Conservation (phyloP, 352 stramenopile species). For the Phytophthora boehmeriae region DNA sequence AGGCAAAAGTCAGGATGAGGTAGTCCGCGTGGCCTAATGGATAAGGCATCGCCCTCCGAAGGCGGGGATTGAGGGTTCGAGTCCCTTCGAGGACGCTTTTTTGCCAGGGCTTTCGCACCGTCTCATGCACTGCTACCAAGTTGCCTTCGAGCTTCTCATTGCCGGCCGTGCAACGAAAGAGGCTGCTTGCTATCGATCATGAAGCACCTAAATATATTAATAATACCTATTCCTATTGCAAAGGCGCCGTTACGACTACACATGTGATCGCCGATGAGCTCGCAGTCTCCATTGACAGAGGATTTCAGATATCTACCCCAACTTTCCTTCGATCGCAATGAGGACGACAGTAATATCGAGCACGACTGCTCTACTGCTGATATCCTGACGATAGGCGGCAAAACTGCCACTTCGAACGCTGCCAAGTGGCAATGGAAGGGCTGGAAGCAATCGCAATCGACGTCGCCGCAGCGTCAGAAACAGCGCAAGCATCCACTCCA, state of each 20-base stretch:
- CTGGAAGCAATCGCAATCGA: slow-evolving; percentile 20
- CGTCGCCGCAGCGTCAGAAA: slow-evolving; percentile 16
- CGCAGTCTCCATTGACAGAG: slow-evolving; percentile 9
- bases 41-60: slow-evolving; percentile 80
- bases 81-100: slow-evolving; percentile 62
- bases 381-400: slow-evolving; percentile 3
- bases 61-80: slow-evolving; percentile 75
- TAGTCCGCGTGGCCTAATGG: slow-evolving; percentile 58
- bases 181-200: not conserved
- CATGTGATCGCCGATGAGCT: slow-evolving; percentile 19
- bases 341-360: slow-evolving; percentile 26
- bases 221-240: too few species aligned
- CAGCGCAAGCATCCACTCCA: slow-evolving; percentile 17
- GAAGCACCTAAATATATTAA: slow-evolving; percentile 18
- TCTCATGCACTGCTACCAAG: slow-evolving; percentile 19
- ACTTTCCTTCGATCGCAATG: slow-evolving; percentile 29
- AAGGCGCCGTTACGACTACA: slow-evolving; percentile 14
- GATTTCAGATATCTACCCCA: slow-evolving; percentile 18
- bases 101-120: not conserved
- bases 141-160: slow-evolving; percentile 51
- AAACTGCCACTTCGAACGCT: slow-evolving; percentile 9
- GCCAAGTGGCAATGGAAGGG: slow-evolving; percentile 30
- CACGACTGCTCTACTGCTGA: not conserved
- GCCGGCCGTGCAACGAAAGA: slow-evolving; percentile 6
- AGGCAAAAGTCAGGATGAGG: not conserved